These are phyloP conservation scores for Fusarium poae DNA, from an alignment of 2,329 filamentous ascomycete species.

Conservation along the genomic window DNA sequence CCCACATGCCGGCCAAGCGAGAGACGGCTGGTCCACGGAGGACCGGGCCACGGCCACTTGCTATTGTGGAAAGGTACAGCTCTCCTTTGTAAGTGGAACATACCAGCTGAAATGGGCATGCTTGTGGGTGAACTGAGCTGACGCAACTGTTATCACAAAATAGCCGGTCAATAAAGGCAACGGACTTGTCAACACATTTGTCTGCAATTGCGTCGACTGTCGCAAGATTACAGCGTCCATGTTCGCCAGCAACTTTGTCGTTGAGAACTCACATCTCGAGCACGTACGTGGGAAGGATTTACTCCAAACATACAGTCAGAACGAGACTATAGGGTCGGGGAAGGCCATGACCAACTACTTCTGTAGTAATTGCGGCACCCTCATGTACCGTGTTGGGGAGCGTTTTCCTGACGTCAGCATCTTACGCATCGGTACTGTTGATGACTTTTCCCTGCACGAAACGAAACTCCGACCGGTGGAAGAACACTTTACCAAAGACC, in stretches of 20 bases:
- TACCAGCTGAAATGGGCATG: no score
- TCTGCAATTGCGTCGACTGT: constrained; percentile 73
- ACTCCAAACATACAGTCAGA: constrained; percentile 61
- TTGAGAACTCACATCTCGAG: constrained; percentile 59
- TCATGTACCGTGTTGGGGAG: neutral
- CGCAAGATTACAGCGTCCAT: constrained; percentile 73
- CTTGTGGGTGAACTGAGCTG: rapidly evolving
- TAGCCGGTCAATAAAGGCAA: neutral
- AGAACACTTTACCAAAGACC: neutral
- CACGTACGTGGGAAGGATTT: constrained; percentile 66
- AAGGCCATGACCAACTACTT: constrained; percentile 4
- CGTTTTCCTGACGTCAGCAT: neutral
- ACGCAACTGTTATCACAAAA: neutral
- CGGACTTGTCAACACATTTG: constrained; percentile 63
- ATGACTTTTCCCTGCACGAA: neutral
- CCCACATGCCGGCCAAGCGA: constrained; percentile 48
- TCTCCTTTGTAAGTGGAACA: constrained; percentile 61
- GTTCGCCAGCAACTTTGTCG: constrained; percentile 70
- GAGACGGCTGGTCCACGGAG: constrained; percentile 61
- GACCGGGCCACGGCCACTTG: constrained; percentile 68
- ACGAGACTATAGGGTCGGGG: constrained; percentile 57
- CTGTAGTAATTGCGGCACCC: neutral
- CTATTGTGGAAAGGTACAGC: constrained; percentile 68
- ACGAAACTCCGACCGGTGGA: neutral
- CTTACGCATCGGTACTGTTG: neutral